These are phyloP conservation scores for Bruguiera hainesii DNA, from an alignment of 441 rosid species.

Conservation along the genomic window DNA sequence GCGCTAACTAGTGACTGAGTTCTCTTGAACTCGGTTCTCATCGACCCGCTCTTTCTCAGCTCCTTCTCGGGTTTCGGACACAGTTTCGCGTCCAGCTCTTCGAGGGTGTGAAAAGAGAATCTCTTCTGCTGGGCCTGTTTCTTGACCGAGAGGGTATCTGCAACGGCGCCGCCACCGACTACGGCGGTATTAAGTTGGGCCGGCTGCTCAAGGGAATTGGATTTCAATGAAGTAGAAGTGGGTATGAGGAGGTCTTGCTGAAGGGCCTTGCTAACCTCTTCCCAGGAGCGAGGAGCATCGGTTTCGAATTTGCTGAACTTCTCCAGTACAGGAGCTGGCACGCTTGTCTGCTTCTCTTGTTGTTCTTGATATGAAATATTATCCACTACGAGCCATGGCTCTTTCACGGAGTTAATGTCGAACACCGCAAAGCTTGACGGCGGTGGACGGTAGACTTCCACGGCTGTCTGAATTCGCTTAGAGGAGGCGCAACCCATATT, in stretches of 20 bases:
- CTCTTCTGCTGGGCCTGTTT: slow-evolving; percentile 42
- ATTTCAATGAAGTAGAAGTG: slow-evolving; percentile 7
- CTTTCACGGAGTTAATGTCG: slow-evolving; percentile 68
- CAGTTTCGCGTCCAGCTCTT: slow-evolving; percentile 59
- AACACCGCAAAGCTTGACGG: slow-evolving; percentile 79
- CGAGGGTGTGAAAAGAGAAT: slow-evolving; percentile 69
- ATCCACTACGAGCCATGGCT: slow-evolving; percentile 64
- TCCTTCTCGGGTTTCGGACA: slow-evolving; percentile 31
- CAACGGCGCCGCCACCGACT: not conserved
- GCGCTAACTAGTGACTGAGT: slow-evolving; percentile 9
- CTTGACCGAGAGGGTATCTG: slow-evolving; percentile 8
- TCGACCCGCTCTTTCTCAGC: slow-evolving; percentile 23
- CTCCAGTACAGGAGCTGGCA: slow-evolving; percentile 47
- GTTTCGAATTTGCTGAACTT: slow-evolving; percentile 51
- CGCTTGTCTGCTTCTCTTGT: slow-evolving; percentile 30
- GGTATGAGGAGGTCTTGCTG: slow-evolving; percentile 53
- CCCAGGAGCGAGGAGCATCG: slow-evolving; percentile 81
- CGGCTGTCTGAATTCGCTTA: slow-evolving; percentile 49
- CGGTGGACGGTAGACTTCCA: slow-evolving; percentile 63
- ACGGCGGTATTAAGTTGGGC: not conserved
- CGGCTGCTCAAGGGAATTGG: slow-evolving; percentile 5
- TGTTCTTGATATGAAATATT: slow-evolving; percentile 17
- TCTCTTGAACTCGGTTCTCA: slow-evolving; percentile 33
- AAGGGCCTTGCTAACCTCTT: slow-evolving; percentile 79
- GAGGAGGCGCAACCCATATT: slow-evolving; percentile 83